Evolutionary conservation across 2,329 filamentous ascomycete species (phyloP).

Genomic region (Lizonia empirigonia): DNA sequence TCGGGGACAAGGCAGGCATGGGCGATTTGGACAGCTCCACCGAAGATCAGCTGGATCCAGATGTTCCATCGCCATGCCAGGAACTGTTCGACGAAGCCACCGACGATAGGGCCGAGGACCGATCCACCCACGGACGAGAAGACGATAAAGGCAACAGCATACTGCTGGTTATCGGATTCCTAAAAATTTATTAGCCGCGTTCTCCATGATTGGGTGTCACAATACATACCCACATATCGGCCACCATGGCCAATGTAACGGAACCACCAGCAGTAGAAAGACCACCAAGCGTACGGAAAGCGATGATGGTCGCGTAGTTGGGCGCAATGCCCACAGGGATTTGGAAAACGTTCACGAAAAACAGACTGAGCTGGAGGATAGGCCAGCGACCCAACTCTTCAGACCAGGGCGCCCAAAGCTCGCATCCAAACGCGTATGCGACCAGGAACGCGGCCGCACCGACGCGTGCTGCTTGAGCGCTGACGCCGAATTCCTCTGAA

Average conservation of each 20-base stretch:
- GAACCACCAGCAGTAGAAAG: slow-evolving; percentile 65
- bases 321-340: slow-evolving; percentile 68
- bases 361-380: slow-evolving; percentile 73
- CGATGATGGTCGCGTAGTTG: slow-evolving; percentile 73
- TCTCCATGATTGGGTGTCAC: neutral
- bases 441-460: slow-evolving; percentile 81
- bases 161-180: slow-evolving; percentile 16
- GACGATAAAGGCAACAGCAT: slow-evolving; percentile 57
- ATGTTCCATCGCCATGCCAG: slow-evolving; percentile 79
- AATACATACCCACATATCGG: slow-evolving; percentile 60
- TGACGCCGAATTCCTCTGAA: slow-evolving; percentile 69
- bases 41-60: slow-evolving; percentile 86
- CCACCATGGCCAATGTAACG: slow-evolving; percentile 68
- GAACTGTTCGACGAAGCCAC: slow-evolving; percentile 73
- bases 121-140: slow-evolving; percentile 81
- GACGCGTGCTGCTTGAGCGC: slow-evolving; percentile 69
- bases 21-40: slow-evolving; percentile 69
- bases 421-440: slow-evolving; percentile 82
- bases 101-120: slow-evolving; percentile 77
- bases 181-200: neutral
- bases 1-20: slow-evolving; percentile 77
- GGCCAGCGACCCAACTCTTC: slow-evolving; percentile 81
- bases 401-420: slow-evolving; percentile 86
- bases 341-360: slow-evolving; percentile 79
- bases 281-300: slow-evolving; percentile 58